Evolutionary conservation across 805 yeast species (phyloP), one percentile per base, ranked within the genome.

Genomic region (Metschnikowia lachancei): DNA sequence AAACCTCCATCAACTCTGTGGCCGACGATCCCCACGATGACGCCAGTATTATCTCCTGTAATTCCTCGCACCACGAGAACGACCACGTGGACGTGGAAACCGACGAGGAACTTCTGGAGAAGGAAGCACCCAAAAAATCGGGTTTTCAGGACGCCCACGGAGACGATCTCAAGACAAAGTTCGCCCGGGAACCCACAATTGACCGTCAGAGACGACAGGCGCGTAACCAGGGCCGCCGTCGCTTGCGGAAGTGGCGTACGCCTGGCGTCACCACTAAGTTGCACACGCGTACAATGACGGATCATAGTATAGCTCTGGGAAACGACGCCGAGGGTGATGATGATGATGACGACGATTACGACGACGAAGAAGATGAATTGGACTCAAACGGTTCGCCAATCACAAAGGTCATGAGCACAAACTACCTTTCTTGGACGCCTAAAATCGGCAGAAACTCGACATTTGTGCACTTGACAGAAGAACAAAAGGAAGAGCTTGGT

Each of bases 381-480:
- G 28, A 30, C 10, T 30, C 29, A 20, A 50, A 45, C 20, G 55
- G 45, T 29, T 53, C 39, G 17, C 48, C 59, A 7, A 57, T 53
- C 39, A 38, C 46, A 32, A 52, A 49, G 45, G 60, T 56, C 22
- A 73, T 76, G 75, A 78, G 82, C 26, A 69, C 83, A 0, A 80
- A 78, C 47, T 94, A 91, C 57, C 69, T 92, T 19, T 90, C 97
- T 0, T 90, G 95, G 88, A 78, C 77, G 28, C 97, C 98, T 2
- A 87, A 94, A 0, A 77, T 94, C 30, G 98, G 97, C 10, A 78
- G 97, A 64, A 94, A 94, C 65, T 92, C 98, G 0, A 84, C 91
- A 0, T 94, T 94, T 71, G 85, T 89, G 2, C 85, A 85, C 13
- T 65, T 94, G 36, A 81, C 88, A 2, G 87, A 82, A 31, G 83